Conservation (phyloP, 192 early-diverging fungal species). For the Mortierella alpina region DNA sequence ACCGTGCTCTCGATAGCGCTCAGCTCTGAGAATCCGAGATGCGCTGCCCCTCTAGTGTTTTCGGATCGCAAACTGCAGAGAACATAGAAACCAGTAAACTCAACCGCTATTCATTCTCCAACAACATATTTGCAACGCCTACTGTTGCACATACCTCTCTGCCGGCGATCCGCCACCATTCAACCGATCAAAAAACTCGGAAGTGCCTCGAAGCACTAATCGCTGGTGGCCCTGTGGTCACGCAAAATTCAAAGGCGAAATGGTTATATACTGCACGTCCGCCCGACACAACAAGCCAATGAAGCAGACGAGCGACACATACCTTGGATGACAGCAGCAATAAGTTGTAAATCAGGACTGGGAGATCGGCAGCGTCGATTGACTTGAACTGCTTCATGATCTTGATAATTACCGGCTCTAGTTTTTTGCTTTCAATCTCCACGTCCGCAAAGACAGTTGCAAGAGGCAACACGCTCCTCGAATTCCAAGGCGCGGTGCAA, state of each 20-base stretch:
- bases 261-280: background rate
- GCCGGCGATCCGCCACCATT: slow-evolving; percentile 40
- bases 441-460: slow-evolving; percentile 48
- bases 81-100: slow-evolving; percentile 1
- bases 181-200: slow-evolving; percentile 68
- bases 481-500: slow-evolving; percentile 48
- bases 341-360: slow-evolving; percentile 75
- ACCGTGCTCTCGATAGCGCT: slow-evolving; percentile 73
- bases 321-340: slow-evolving; percentile 73
- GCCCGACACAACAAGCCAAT: background rate
- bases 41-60: slow-evolving; percentile 24
- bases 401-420: slow-evolving; percentile 39
- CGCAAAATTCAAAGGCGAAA: background rate
- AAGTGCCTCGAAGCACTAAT: slow-evolving; percentile 62
- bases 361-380: slow-evolving; percentile 63
- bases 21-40: slow-evolving; percentile 49
- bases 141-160: slow-evolving; percentile 12
- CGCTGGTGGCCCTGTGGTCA: slow-evolving; percentile 63
- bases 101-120: background rate
- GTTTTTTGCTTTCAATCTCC: slow-evolving; percentile 43
- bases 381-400: slow-evolving; percentile 59
- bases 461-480: slow-evolving; percentile 42
- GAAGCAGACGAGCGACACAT: background rate
- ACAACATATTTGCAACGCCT: background rate
- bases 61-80: slow-evolving; percentile 33